phyloP scores from a whole-genome alignment of 306 rosid species.

The Cucurbita moschata region DNA sequence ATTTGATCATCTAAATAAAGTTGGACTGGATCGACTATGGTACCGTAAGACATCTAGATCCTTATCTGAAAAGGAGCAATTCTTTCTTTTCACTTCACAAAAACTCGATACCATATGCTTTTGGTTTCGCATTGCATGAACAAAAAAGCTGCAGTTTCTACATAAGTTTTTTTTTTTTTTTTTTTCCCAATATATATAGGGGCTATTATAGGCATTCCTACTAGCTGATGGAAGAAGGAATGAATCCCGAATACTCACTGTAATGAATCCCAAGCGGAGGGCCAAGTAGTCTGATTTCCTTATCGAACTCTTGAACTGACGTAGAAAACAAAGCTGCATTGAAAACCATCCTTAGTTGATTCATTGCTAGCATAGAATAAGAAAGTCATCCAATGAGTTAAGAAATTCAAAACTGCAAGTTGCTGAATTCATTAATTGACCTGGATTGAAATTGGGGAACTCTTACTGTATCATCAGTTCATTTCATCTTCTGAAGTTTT shows the following conservation, averaged over 20 bases:
- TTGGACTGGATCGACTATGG: not conserved
- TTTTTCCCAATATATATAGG: not conserved
- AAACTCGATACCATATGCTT: not conserved
- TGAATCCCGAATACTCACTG: conserved; percentile 26
- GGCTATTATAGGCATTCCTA: not conserved
- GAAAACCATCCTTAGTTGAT: conserved; percentile 9
- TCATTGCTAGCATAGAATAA: not conserved
- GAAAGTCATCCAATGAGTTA: not conserved
- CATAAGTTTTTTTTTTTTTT: too few species aligned
- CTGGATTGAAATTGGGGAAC: not conserved
- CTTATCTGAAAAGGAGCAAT: not conserved
- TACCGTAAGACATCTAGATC: not conserved
- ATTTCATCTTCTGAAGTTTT: not conserved
- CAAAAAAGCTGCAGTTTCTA: not conserved
- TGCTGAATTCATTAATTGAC: not conserved
- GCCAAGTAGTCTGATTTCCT: conserved; percentile 85
- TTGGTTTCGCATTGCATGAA: not conserved
- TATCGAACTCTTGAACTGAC: conserved; percentile 75
- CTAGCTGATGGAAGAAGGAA: not conserved
- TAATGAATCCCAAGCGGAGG: conserved; percentile 83
- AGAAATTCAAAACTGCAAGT: not conserved
- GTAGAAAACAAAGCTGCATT: conserved; percentile 84
- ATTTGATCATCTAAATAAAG: not conserved
- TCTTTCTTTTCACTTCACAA: not conserved
- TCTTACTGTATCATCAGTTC: not conserved